These are phyloP conservation scores for Medakamo hakoo DNA, from an alignment of 139 green algal genomes.

Conservation along the genomic window DNA sequence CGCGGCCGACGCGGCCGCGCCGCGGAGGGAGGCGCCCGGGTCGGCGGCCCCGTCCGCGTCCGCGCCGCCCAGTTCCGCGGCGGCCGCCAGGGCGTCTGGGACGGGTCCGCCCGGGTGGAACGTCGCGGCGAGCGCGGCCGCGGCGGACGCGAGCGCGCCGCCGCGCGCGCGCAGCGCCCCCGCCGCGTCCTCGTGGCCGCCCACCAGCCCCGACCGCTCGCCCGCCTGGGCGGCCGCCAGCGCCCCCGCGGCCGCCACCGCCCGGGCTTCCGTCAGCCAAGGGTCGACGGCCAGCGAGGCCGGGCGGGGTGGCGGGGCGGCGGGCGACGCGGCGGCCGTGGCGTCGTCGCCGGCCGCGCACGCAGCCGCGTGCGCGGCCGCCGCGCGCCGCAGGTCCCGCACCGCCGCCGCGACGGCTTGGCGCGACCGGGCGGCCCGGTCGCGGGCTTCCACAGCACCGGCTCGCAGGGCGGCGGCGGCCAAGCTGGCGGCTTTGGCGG, in stretches of 20 bases:
- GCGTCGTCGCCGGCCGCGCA: conserved; percentile 10
- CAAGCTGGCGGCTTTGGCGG: neutral
- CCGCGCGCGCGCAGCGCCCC: neutral
- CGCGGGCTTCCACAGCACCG: neutral
- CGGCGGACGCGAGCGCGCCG: too few relatives aligned
- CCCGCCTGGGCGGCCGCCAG: neutral
- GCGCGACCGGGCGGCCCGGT: too few relatives aligned
- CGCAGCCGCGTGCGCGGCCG: conserved; percentile 7
- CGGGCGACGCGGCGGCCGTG: conserved; percentile 4
- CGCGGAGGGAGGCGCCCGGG: neutral
- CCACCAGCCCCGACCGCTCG: neutral
- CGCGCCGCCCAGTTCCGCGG: too few relatives aligned
- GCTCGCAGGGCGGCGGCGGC: too few relatives aligned
- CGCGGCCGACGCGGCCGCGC: too few relatives aligned
- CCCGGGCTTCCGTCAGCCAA: conserved; percentile 26
- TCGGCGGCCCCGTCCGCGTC: neutral
- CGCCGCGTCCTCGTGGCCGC: neutral
- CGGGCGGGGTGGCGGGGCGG: conserved; percentile 3
- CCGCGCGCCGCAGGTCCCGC: conserved; percentile 12
- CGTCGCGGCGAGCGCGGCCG: neutral
- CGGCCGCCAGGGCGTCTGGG: neutral
- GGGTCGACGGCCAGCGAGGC: conserved; percentile 18
- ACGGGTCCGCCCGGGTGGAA: too few relatives aligned
- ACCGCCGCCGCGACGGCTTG: neutral
- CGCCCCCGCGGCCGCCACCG: conserved; percentile 4